Conservation (phyloP, 2,329 filamentous ascomycete genomes). For the Plectosphaerella cucumerina region DNA sequence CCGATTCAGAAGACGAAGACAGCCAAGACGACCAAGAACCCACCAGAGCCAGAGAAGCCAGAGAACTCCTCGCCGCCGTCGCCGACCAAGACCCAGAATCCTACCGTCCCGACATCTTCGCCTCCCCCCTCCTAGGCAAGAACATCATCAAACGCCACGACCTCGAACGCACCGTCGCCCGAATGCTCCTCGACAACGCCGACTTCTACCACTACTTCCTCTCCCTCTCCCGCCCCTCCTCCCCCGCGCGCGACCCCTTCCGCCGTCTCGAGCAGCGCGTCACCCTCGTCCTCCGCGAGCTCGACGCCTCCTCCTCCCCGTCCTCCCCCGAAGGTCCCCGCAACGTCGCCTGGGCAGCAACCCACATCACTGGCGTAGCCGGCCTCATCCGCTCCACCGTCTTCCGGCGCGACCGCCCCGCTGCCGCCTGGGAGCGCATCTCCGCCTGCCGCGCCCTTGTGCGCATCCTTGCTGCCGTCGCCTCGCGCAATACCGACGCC, state of each 20-base stretch:
- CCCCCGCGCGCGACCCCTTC: constrained; percentile 42
- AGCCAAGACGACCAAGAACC: constrained; percentile 18
- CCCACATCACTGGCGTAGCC: constrained; percentile 39
- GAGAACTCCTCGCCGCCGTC: constrained; percentile 47
- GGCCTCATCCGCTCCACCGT: constrained; percentile 38
- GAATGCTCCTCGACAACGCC: constrained; percentile 50
- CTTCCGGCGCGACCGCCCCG: constrained; percentile 29
- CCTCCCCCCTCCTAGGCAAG: constrained; percentile 17
- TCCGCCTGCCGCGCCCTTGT: constrained; percentile 45
- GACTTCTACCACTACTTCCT: constrained; percentile 51
- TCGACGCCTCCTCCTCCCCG: constrained; percentile 23
- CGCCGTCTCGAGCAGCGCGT: constrained; percentile 43
- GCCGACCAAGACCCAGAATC: constrained; percentile 27
- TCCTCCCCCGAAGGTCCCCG: constrained; percentile 25
- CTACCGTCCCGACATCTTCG: constrained; percentile 44
- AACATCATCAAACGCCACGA: constrained; percentile 39
- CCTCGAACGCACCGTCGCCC: constrained; percentile 46
- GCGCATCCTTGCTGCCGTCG: constrained; percentile 41
- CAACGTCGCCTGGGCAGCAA: constrained; percentile 45
- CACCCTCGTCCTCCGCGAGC: constrained; percentile 38
- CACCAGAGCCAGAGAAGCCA: constrained; percentile 41
- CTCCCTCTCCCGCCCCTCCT: constrained; percentile 37
- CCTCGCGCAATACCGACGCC: constrained; percentile 33
- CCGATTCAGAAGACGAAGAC: constrained; percentile 14
- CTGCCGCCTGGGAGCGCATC: constrained; percentile 31